Conservation (phyloP, 176 grass and related monocot species). For the Poa annua region DNA sequence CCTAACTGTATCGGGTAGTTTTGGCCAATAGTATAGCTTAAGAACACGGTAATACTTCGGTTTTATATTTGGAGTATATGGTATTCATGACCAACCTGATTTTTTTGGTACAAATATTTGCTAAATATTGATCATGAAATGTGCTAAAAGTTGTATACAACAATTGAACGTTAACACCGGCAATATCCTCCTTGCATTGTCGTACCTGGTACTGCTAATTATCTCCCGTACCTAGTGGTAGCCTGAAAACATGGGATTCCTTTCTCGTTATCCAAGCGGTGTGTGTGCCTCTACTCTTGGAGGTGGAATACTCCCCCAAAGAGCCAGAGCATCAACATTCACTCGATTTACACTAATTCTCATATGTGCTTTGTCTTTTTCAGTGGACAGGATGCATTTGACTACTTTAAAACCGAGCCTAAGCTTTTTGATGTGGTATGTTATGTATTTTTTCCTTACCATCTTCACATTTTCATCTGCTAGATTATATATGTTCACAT, state of each 20-base stretch:
- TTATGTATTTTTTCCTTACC: neutral
- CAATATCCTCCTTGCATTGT: neutral
- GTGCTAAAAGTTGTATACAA: neutral
- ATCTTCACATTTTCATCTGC: neutral
- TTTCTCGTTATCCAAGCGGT: neutral
- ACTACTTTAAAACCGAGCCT: slow-evolving; percentile 83
- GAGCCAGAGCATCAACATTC: neutral
- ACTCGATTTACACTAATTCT: slow-evolving; percentile 15
- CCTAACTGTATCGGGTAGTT: neutral
- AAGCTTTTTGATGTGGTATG: slow-evolving; percentile 87
- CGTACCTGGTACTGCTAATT: neutral
- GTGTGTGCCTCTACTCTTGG: slow-evolving; percentile 9
- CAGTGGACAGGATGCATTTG: slow-evolving; percentile 86
- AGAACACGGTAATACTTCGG: neutral
- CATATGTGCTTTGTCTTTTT: slow-evolving; percentile 38
- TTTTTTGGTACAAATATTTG: neutral
- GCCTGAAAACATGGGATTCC: slow-evolving; percentile 7
- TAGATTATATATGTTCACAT: slow-evolving; percentile 20
- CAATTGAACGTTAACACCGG: neutral
- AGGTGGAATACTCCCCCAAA: neutral
- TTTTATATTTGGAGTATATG: slow-evolving; percentile 21
- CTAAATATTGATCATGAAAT: slow-evolving; percentile 18
- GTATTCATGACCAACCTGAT: neutral
- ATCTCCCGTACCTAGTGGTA: neutral
- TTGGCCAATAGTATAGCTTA: neutral